Conservation (phyloP, 2,329 filamentous ascomycete species). For the Claviceps purpurea region DNA sequence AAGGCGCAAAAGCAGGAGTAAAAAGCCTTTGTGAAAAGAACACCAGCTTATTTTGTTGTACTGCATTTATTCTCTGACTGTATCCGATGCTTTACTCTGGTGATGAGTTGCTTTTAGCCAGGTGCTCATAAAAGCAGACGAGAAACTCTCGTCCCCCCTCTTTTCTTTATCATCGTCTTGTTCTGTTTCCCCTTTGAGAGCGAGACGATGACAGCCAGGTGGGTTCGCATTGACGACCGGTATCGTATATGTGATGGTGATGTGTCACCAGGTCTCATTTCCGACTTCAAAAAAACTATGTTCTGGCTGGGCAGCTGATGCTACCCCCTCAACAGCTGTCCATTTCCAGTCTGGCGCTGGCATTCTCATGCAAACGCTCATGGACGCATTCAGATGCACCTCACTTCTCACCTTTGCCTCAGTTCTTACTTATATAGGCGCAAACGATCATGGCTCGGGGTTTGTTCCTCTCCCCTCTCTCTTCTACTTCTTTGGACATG, state of each 20-base stretch:
- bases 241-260: not conserved
- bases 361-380: not conserved
- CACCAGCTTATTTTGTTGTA: not conserved
- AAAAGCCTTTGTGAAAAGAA: not conserved
- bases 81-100: not conserved
- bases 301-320: conserved; percentile 1
- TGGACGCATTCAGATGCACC: not conserved
- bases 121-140: too few species aligned
- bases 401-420: not conserved
- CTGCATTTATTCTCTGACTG: not conserved
- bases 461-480: not conserved
- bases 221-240: not conserved
- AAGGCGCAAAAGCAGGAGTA: conserved; percentile 24
- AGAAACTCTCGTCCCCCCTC: not conserved
- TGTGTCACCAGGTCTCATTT: not conserved
- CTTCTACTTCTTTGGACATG: not conserved
- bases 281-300: not conserved
- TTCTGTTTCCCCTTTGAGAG: not conserved
- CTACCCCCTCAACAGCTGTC: not conserved
- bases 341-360: not conserved
- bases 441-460: not conserved
- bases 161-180: not conserved
- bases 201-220: not conserved
- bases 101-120: not conserved
- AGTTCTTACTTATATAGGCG: conserved; percentile 4